Percentiles rank a stretch among this genome's conserved stretches.
Conservation (phyloP, 805 yeast genomes). For the Starmerella vitae region DNA sequence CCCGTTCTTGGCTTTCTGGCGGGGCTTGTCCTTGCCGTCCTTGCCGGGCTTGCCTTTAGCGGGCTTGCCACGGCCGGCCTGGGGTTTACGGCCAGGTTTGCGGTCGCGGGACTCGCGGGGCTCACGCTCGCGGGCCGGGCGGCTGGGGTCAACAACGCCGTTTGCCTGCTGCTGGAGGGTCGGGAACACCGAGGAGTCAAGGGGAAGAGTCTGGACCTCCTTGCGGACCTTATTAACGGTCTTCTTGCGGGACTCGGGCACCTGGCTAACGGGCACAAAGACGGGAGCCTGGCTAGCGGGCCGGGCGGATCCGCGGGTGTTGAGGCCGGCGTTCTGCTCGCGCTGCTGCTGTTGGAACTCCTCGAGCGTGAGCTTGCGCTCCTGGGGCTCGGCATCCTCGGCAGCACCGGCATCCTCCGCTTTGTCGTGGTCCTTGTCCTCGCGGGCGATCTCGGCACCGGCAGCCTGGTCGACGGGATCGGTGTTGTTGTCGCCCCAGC, state of each 20-base stretch:
- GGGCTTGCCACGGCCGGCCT: conserved; percentile 11
- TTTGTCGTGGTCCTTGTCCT: conserved; percentile 28
- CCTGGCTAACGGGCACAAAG: conserved; percentile 36
- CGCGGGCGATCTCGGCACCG: conserved; percentile 33
- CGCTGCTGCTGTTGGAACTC: conserved; percentile 54
- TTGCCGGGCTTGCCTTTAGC: background rate
- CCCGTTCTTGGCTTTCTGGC: conserved; percentile 17
- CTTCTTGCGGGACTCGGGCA: conserved; percentile 48
- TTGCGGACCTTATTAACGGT: conserved; percentile 60
- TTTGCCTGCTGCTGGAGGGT: conserved; percentile 2
- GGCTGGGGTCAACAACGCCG: conserved; percentile 4
- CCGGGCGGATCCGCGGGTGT: conserved; percentile 37
- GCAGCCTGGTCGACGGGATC: conserved; percentile 52
- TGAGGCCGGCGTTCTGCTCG: conserved; percentile 25
- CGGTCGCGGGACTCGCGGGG: conserved; percentile 3
- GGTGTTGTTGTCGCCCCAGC: conserved; percentile 74
- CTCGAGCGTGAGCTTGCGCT: conserved; percentile 46
- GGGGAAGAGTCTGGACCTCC: conserved; percentile 49
- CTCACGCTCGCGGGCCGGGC: conserved; percentile 35
- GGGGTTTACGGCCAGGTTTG: conserved; percentile 7
- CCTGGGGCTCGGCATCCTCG: conserved; percentile 34
- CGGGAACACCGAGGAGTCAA: conserved; percentile 21
- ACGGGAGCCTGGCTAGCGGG: conserved; percentile 45
- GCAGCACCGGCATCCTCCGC: conserved; percentile 33
- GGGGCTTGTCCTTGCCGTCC: conserved; percentile 6